Percentiles rank a stretch among this genome's conserved stretches.
phyloP scores from a whole-genome alignment of 202 grass and related monocot genomes.

The Carex arenaria region DNA sequence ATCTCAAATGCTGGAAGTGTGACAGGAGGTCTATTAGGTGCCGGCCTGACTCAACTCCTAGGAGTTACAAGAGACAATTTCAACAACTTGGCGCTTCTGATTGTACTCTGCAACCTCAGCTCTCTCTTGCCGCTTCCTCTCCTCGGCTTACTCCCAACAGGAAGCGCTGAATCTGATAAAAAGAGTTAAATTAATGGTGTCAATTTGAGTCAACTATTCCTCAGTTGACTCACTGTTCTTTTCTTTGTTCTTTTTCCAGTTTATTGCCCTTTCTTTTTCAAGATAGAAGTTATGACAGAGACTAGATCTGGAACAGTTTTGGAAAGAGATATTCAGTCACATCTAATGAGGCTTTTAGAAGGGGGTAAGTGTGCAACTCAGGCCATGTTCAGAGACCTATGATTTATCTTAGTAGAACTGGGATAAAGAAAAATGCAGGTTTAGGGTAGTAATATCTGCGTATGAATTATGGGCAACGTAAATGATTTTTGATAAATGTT shows the following conservation, averaged over 20 bases:
- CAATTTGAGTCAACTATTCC: slow-evolving; percentile 8
- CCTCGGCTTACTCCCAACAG: slow-evolving; percentile 66
- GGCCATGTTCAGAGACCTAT: background rate
- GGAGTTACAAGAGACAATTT: slow-evolving; percentile 76
- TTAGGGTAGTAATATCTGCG: background rate
- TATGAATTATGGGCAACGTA: background rate
- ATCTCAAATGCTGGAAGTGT: slow-evolving; percentile 84
- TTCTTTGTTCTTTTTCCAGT: background rate
- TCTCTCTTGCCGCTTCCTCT: slow-evolving; percentile 85
- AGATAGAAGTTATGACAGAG: background rate
- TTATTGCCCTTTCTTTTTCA: background rate
- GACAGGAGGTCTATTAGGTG: slow-evolving; percentile 63
- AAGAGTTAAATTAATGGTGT: slow-evolving; percentile 16
- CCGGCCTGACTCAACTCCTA: slow-evolving; percentile 66
- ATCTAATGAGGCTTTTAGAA: background rate
- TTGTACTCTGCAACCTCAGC: slow-evolving; percentile 67
- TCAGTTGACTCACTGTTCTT: background rate
- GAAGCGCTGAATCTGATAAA: slow-evolving; percentile 29
- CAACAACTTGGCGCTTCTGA: slow-evolving; percentile 53
- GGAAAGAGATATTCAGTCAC: background rate
- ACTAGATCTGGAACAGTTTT: background rate
- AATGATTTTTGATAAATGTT: slow-evolving; percentile 6
- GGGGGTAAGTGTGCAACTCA: background rate
- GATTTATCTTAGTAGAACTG: background rate
- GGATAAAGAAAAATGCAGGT: background rate